These are phyloP conservation scores for Botrytis fabae DNA, from an alignment of 2,329 filamentous ascomycete species.

Conservation along the genomic window DNA sequence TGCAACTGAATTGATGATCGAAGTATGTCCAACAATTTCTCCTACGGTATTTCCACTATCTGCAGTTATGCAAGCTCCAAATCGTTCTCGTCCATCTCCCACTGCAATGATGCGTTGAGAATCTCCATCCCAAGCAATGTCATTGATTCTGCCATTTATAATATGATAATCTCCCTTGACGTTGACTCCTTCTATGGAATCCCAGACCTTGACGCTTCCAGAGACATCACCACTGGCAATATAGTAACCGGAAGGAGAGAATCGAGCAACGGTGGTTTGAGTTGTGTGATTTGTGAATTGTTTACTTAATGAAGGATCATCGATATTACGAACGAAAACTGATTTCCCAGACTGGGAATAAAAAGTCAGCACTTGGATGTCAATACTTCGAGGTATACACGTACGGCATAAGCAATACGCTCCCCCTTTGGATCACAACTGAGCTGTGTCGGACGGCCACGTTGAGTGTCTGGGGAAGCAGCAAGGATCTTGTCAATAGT, in stretches of 20 bases:
- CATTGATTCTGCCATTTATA: constrained; percentile 91
- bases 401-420: constrained; percentile 87
- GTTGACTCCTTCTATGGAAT: constrained; percentile 77
- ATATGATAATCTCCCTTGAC: constrained; percentile 94
- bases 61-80: constrained; percentile 89
- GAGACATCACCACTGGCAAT: constrained; percentile 87
- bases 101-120: constrained; percentile 95
- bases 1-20: constrained; percentile 86
- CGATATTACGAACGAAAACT: constrained; percentile 92
- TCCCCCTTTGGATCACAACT: constrained; percentile 87
- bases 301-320: constrained; percentile 77
- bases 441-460: constrained; percentile 86
- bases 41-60: constrained; percentile 96
- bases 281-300: constrained; percentile 93
- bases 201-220: constrained; percentile 88
- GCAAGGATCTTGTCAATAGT: constrained; percentile 73
- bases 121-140: constrained; percentile 96
- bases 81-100: constrained; percentile 90
- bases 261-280: constrained; percentile 87
- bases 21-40: constrained; percentile 88
- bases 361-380: constrained; percentile 22
- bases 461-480: constrained; percentile 76
- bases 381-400: constrained; percentile 38
- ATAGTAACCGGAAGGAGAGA: constrained; percentile 92
- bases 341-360: constrained; percentile 80